phyloP scores from a whole-genome alignment of 768 basidiomycete species.

The Filobasidium wieringae region DNA sequence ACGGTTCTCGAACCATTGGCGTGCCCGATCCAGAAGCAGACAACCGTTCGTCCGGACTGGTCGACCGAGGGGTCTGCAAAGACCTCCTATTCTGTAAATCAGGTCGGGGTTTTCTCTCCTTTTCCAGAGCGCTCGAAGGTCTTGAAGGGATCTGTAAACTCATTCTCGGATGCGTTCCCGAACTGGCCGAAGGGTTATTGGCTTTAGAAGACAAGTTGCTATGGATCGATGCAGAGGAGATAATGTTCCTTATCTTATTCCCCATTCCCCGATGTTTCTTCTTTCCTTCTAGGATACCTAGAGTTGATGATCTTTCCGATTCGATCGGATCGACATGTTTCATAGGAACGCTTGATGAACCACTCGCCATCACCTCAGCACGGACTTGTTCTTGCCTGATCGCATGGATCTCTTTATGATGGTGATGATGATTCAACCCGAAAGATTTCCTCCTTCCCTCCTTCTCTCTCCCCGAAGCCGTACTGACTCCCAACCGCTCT shows the following conservation, averaged over 20 bases:
- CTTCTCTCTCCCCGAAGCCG: neutral
- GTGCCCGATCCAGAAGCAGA: neutral
- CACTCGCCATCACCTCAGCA: neutral
- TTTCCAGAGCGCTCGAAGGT: neutral
- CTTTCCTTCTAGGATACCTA: neutral
- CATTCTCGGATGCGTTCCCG: neutral
- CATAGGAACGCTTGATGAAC: too few species aligned
- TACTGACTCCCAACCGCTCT: neutral
- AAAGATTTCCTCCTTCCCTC: slow-evolving; percentile 4
- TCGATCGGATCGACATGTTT: neutral
- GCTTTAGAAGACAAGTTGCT: slow-evolving; percentile 3
- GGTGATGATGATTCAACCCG: neutral
- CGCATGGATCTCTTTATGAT: neutral
- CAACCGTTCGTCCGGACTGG: neutral
- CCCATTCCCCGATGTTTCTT: slow-evolving; percentile 12
- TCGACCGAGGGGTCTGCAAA: neutral
- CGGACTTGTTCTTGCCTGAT: neutral
- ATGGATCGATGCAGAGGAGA: slow-evolving; percentile 6
- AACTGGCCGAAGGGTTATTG: neutral
- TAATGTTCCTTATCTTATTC: slow-evolving; percentile 7
- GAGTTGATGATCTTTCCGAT: neutral
- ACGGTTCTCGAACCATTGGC: too few species aligned
- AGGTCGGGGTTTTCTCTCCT: neutral
- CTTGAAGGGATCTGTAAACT: neutral
- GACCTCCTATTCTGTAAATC: neutral